These are phyloP conservation scores for Excoecaria cochinchinensis DNA, from an alignment of 345 rosid species.

Conservation along the genomic window DNA sequence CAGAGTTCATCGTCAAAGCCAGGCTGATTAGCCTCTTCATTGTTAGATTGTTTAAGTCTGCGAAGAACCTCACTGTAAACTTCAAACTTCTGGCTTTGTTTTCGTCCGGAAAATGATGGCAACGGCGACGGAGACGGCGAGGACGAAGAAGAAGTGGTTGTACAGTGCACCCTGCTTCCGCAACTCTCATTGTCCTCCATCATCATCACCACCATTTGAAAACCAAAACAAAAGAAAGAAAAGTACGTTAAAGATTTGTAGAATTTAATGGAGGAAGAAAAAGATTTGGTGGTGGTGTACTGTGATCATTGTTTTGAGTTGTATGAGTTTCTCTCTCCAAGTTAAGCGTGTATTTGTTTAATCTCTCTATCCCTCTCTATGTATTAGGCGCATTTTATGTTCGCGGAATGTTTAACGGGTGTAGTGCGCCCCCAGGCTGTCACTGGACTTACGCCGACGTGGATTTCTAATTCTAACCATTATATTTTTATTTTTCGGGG, in stretches of 20 bases:
- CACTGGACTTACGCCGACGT: background rate
- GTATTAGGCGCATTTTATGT: background rate
- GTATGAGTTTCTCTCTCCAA: background rate
- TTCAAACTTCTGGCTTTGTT: conserved; percentile 59
- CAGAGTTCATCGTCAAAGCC: conserved; percentile 79
- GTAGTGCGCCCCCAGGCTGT: conserved; percentile 25
- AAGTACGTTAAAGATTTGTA: background rate
- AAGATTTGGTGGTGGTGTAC: background rate
- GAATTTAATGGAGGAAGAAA: background rate
- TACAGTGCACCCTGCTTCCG: conserved; percentile 47
- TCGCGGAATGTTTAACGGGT: conserved; percentile 27
- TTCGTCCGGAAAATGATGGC: conserved; percentile 33
- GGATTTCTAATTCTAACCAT: conserved; percentile 1
- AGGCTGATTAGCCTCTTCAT: conserved; percentile 53
- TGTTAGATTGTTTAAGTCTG: conserved; percentile 55
- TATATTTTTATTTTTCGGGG: too few relatives aligned
- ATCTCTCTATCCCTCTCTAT: too few relatives aligned
- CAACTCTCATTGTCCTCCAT: conserved; percentile 71
- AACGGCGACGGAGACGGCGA: conserved; percentile 31
- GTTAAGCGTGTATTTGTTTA: too few relatives aligned
- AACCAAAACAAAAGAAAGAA: background rate
- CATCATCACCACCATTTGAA: conserved; percentile 34
- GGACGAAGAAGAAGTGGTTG: conserved; percentile 34
- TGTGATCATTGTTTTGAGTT: background rate
- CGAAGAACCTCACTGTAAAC: conserved; percentile 71